Conservation (phyloP, 257 asterid species). For the Fraxinus americana region DNA sequence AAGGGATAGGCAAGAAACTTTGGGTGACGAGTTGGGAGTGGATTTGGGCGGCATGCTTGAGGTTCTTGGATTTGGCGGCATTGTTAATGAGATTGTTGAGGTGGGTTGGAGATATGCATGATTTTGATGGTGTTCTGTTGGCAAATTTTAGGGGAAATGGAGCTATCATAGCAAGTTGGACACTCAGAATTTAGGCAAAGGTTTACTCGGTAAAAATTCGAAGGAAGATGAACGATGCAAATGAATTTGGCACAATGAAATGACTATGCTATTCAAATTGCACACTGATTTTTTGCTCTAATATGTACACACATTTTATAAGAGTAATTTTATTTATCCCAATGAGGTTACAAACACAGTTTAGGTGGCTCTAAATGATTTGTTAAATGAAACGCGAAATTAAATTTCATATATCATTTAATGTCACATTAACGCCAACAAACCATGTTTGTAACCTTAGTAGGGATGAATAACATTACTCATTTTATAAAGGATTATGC, state of each 20-base stretch:
- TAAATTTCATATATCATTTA: no score
- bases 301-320: no score
- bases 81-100: constrained; percentile 37
- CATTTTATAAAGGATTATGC: no score
- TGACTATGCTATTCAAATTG: background rate
- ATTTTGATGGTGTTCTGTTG: background rate
- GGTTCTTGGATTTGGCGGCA: constrained; percentile 28
- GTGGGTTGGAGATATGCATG: constrained; percentile 25
- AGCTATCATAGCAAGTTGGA: constrained; percentile 27
- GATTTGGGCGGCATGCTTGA: constrained; percentile 43
- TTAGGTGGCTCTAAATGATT: no score
- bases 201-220: background rate
- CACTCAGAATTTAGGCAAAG: background rate
- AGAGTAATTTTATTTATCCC: no score
- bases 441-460: no score
- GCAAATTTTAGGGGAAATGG: constrained; percentile 13
- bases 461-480: no score
- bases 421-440: no score
- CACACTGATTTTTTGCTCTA: background rate
- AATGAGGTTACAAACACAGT: no score
- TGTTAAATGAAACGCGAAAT: no score
- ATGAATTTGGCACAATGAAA: background rate
- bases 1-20: constrained; percentile 32
- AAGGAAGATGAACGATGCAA: background rate
- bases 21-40: constrained; percentile 50